Base-by-base conservation (phyloP, 2,329 filamentous ascomycete species). In the Fusarium domesticum region DNA sequence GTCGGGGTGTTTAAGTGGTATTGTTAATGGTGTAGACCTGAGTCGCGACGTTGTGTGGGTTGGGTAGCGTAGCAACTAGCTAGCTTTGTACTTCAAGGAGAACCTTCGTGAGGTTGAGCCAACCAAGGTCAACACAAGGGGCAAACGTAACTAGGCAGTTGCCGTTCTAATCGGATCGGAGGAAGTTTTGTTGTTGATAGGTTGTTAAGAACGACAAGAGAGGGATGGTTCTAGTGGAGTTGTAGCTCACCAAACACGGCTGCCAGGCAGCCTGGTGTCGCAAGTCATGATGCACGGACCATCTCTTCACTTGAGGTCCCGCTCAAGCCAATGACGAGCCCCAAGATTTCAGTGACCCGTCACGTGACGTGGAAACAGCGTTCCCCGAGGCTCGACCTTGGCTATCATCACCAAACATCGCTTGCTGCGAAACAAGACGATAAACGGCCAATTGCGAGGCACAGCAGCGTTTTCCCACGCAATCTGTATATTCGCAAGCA, bases 221-320 rank as follows among this genome's bases (percentile, higher is more conserved):
- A 28, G 10, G 23, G 23, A 28, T 23, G 6, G 41, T 41, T n/a
- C n/a, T n/a, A n/a, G n/a, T n/a, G n/a, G n/a, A n/a, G n/a, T n/a
- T n/a, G n/a, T 46, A 53, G 51, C 50, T 50, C 54, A 43, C 45
- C 47, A 44, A 53, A 65, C 66, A 66, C 66, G 66, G 67, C 67
- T 69, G 56, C 49, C 60, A 59, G 59, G 63, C 62, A 70, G 67
- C 67, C 67, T 70, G 65, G 60, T 58, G 54, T 60, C 58, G 57
- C 58, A 61, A 61, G 50, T 38, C 43, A 47, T 20, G 31, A 39
- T 38, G 59, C 59, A 62, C 59, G 50, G 56, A 32, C 57, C 56
- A 45, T 8, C 20, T 25, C 18, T 33, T 17, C 25, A 39, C 34
- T 35, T 6, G 16, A 19, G 12, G 25, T 31, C 16, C 39, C 10